phyloP scores from a whole-genome alignment of 148 eudicot genomes.

The Persicaria tinctoria region DNA sequence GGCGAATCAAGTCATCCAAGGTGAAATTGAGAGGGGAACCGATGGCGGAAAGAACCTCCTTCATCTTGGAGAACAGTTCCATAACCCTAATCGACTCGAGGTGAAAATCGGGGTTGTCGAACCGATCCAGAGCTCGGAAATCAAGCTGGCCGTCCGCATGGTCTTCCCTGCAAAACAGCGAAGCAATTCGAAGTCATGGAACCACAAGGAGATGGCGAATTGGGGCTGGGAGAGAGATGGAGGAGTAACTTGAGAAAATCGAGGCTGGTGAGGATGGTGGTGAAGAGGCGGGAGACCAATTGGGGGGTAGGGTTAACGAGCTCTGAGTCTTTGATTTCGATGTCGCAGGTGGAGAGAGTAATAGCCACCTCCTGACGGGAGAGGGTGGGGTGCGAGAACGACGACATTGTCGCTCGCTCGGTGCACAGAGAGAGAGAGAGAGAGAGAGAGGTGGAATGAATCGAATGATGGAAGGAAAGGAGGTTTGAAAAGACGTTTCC shows the following conservation, averaged over 20 bases:
- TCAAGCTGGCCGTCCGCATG: slow-evolving; percentile 38
- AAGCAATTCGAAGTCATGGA: neutral
- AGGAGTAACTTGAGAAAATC: slow-evolving; percentile 37
- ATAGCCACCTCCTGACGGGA: slow-evolving; percentile 40
- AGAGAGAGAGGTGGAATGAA: neutral
- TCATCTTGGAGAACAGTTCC: slow-evolving; percentile 43
- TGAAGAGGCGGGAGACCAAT: slow-evolving; percentile 42
- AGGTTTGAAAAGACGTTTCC: neutral
- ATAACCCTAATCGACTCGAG: slow-evolving; percentile 44
- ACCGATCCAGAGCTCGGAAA: slow-evolving; percentile 52
- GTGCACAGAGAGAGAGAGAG: neutral
- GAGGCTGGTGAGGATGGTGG: slow-evolving; percentile 37
- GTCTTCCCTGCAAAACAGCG: slow-evolving; percentile 54
- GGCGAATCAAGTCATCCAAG: slow-evolving; percentile 59
- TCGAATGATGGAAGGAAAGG: neutral
- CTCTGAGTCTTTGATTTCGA: slow-evolving; percentile 41
- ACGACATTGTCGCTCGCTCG: slow-evolving; percentile 26
- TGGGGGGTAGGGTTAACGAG: slow-evolving; percentile 52
- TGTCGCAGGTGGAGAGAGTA: slow-evolving; percentile 30
- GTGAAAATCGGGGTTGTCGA: slow-evolving; percentile 80
- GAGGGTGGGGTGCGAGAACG: slow-evolving; percentile 43
- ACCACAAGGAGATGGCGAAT: neutral
- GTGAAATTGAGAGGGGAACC: slow-evolving; percentile 46
- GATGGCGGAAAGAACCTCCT: slow-evolving; percentile 35
- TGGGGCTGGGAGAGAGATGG: neutral